Evolutionary conservation across 2,329 filamentous ascomycete genomes (phyloP), one percentile per base, ranked within the genome.

Genomic region (Alternaria solani): DNA sequence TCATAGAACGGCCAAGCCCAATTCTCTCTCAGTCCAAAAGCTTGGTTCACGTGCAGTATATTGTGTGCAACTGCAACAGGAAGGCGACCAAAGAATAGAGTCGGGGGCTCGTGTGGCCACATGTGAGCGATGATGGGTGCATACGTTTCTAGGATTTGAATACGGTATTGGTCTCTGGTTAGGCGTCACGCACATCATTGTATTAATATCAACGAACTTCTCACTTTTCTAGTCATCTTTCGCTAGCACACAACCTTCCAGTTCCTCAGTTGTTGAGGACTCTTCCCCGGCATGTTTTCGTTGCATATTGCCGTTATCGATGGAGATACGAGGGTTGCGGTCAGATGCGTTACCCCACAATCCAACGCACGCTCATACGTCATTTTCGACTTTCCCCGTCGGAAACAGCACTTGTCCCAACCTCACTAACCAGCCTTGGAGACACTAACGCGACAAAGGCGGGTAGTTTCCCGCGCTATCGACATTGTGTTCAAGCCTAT

Each of bases 351-450:
- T 55, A 34, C 55, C 51, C 59, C 51, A 48, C 57, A 63, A 32
- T 20, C 14, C 18, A 32, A 55, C 32, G 46, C 46, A 49, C 14
- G 28, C 12, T 26, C 23, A 58, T 65, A 67, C 67, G 64, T 70
- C 67, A 69, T 67, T 46, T 46, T 48, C 30, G 43, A 49, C 55
- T 58, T 68, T 70, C 55, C 51, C 67, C 64, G 66, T 62, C 67
- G 66, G 67, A 53, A 68, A 67, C 51, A 55, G 43, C 62, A 47
- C 26, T 36, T 49, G 14, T 54, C 61, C 51, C 47, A 43, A 23
- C 23, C 34, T 41, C 36, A 20, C 51, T 51, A 43, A 44, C 39
- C 39, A 39, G 41, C 46, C 7, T 4, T 23, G 30, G 20, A n/a
- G 2, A 12, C 43, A 32, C 55, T 59, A 59, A 43, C 44, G 51